phyloP scores from a whole-genome alignment of 768 basidiomycete genomes.

The Hericium alpestre region DNA sequence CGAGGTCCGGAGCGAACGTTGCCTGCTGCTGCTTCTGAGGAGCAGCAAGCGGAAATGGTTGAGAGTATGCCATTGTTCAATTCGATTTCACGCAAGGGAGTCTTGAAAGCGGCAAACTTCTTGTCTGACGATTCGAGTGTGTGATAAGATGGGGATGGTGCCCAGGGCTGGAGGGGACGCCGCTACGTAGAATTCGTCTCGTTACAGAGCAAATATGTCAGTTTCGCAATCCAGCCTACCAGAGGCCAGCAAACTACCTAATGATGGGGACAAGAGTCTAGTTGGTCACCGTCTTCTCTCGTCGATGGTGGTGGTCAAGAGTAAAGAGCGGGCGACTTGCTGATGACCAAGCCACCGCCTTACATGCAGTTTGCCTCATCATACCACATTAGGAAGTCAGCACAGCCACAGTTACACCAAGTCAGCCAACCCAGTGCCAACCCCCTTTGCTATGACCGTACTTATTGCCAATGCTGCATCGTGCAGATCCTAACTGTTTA shows the following conservation, averaged over 20 bases:
- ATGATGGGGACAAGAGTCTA: not conserved
- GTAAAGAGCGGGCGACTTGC: not conserved
- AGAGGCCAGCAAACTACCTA: not conserved
- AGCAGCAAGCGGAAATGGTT: slow-evolving; percentile 70
- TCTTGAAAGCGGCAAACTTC: not conserved
- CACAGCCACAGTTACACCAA: too few species aligned
- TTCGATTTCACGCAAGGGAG: not conserved
- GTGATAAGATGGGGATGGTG: not conserved
- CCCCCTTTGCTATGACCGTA: too few species aligned
- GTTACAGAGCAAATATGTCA: not conserved
- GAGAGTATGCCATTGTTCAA: slow-evolving; percentile 11
- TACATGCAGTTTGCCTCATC: not conserved
- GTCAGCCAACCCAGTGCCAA: too few species aligned
- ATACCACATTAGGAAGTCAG: too few species aligned
- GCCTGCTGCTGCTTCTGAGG: slow-evolving; percentile 46
- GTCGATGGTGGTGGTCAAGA: not conserved
- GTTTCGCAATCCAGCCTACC: not conserved
- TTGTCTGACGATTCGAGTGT: too few species aligned
- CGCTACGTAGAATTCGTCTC: not conserved
- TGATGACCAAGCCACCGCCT: not conserved
- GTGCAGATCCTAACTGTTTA: too few species aligned
- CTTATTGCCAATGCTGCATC: too few species aligned
- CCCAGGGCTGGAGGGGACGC: not conserved
- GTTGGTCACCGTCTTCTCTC: not conserved
- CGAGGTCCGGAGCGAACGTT: slow-evolving; percentile 71